Percentiles rank a stretch among this genome's conserved stretches.
Conservation (phyloP, 2,329 filamentous ascomycete genomes). For the Talaromyces sp. region DNA sequence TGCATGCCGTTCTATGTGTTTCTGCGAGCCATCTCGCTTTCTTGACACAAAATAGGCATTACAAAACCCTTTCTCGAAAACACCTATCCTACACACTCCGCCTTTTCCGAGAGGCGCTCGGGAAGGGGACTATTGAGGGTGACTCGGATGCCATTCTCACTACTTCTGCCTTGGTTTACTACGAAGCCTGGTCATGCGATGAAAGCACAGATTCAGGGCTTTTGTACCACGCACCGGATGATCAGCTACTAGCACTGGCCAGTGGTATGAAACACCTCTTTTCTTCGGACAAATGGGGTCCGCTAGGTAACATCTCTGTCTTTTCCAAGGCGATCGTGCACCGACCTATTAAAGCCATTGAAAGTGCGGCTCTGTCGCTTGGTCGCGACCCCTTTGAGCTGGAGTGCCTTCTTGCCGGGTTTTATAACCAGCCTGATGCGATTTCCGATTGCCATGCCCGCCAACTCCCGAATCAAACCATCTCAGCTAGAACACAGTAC, state of each 20-base stretch:
- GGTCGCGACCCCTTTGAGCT: neutral
- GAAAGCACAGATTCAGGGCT: neutral
- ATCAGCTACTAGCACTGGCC: slow-evolving; percentile 1
- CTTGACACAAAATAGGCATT: neutral
- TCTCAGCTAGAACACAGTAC: neutral
- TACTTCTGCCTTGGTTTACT: slow-evolving; percentile 9
- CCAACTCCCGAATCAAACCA: neutral
- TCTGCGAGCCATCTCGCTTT: slow-evolving; percentile 5
- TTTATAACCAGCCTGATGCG: neutral
- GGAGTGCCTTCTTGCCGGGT: neutral
- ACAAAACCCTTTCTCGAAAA: neutral
- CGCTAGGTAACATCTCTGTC: neutral
- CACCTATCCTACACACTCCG: slow-evolving; percentile 4
- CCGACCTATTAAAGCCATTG: slow-evolving; percentile 1
- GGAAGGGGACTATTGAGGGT: neutral
- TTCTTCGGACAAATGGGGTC: neutral
- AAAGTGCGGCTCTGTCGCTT: neutral
- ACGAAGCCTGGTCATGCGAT: slow-evolving; percentile 2
- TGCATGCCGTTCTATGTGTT: slow-evolving; percentile 7
- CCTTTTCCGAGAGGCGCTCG: slow-evolving; percentile 1
- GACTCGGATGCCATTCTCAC: slow-evolving; percentile 5
- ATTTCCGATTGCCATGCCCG: neutral
- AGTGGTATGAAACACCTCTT: slow-evolving; percentile 3
- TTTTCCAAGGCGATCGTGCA: neutral
- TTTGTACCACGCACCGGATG: neutral